Evolutionary conservation across 257 asterid species (phyloP).

Genomic region (Prunella vulgaris): DNA sequence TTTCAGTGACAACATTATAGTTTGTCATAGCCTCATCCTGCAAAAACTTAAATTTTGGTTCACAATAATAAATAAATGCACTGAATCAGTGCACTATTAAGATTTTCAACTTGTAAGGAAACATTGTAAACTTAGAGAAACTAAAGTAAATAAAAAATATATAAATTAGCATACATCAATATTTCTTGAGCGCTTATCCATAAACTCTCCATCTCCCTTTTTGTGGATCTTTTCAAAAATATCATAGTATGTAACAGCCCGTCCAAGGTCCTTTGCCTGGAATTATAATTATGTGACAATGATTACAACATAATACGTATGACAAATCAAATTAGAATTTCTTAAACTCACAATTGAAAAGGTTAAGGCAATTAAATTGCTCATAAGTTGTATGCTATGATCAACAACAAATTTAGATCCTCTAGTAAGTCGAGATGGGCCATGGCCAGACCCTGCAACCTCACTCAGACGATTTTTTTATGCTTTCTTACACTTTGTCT

Average conservation of each 20-base stretch:
- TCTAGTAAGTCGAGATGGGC: not conserved
- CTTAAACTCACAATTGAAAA: too few species aligned
- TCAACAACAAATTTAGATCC: not conserved
- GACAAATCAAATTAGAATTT: too few species aligned
- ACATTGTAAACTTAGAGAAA: too few species aligned
- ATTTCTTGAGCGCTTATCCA: not conserved
- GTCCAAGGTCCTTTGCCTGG: not conserved
- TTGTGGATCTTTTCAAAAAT: not conserved
- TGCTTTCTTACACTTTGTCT: not conserved
- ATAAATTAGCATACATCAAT: not conserved
- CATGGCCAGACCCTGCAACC: not conserved
- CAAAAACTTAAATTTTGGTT: too few species aligned
- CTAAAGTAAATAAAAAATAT: too few species aligned
- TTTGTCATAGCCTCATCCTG: not conserved
- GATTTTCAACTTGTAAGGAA: too few species aligned
- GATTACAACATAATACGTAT: not conserved
- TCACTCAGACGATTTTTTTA: not conserved
- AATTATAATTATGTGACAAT: not conserved
- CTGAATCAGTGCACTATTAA: too few species aligned
- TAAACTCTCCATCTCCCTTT: not conserved
- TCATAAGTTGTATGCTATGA: not conserved
- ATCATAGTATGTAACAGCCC: not conserved
- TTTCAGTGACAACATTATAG: not conserved
- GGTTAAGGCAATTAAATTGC: not conserved
- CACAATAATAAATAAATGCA: too few species aligned